Percentiles rank a stretch among this genome's conserved stretches.
Evolutionary conservation across 768 basidiomycete genomes (phyloP).

Genomic region (Boletus fagicola): DNA sequence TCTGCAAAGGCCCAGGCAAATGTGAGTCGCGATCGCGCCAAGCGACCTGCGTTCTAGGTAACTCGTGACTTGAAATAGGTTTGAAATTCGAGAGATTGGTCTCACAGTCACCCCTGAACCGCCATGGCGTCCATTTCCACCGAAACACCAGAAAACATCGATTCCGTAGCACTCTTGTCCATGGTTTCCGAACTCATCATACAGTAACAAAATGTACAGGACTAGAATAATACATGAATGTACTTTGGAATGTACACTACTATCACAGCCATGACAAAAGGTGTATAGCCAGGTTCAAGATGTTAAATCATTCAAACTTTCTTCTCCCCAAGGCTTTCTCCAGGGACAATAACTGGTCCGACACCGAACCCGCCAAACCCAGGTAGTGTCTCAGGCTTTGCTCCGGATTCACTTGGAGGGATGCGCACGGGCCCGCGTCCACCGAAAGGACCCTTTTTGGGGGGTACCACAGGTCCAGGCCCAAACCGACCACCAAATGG

Average conservation of each 20-base stretch:
- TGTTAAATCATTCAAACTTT: neutral
- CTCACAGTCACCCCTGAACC: neutral
- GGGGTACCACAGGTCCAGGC: conserved; percentile 23
- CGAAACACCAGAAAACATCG: neutral
- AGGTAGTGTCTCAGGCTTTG: conserved; percentile 23
- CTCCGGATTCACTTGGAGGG: conserved; percentile 22
- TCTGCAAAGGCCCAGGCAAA: conserved; percentile 14
- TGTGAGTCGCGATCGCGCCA: conserved; percentile 11
- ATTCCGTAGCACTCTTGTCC: neutral
- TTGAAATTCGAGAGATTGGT: conserved; percentile 9
- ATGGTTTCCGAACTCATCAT: neutral
- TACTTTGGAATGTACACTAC: conserved; percentile 1
- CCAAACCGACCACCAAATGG: conserved; percentile 22
- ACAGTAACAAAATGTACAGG: conserved; percentile 1
- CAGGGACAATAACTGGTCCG: conserved; percentile 26
- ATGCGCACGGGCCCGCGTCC: conserved; percentile 20
- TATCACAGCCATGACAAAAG: neutral
- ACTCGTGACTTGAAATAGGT: neutral
- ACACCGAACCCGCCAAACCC: conserved; percentile 29
- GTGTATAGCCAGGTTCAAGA: neutral
- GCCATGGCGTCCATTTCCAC: neutral
- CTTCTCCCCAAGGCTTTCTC: conserved; percentile 27
- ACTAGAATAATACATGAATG: conserved; percentile 1
- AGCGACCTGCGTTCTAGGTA: neutral
- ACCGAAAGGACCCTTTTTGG: conserved; percentile 8